These are phyloP conservation scores for Aristolochia californica DNA, from an alignment of 164 flowering plant species.

Conservation along the genomic window DNA sequence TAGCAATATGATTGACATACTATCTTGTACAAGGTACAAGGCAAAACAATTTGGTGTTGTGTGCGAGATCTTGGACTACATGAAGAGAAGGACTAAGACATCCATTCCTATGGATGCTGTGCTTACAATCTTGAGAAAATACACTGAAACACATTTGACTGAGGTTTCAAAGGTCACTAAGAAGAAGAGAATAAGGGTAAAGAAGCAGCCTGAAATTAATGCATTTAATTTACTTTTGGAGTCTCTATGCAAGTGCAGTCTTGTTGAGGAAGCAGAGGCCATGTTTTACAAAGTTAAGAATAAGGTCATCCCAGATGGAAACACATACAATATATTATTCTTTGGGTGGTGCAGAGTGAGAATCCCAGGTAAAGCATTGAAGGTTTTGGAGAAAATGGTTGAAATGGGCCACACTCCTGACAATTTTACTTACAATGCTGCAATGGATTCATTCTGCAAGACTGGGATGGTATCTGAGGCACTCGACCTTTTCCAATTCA, in stretches of 20 bases:
- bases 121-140: conserved; percentile 48
- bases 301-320: conserved; percentile 53
- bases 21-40: conserved; percentile 69
- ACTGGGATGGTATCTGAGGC: conserved; percentile 80
- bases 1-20: conserved; percentile 70
- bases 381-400: conserved; percentile 70
- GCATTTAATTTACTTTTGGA: conserved; percentile 81
- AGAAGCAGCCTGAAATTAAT: conserved; percentile 72
- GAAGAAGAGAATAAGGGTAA: conserved; percentile 74
- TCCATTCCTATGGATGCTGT: conserved; percentile 66
- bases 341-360: conserved; percentile 95
- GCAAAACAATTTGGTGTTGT: conserved; percentile 72
- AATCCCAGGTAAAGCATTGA: conserved; percentile 59
- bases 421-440: conserved; percentile 74
- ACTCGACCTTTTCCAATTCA: conserved; percentile 55
- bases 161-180: conserved; percentile 60
- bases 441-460: conserved; percentile 68
- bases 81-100: conserved; percentile 66
- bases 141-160: conserved; percentile 59
- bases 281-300: conserved; percentile 48
- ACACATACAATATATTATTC: conserved; percentile 66
- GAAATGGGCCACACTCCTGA: conserved; percentile 63
- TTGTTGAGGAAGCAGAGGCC: conserved; percentile 68
- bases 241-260: conserved; percentile 76
- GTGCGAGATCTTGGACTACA: conserved; percentile 76